Conservation (phyloP, 768 basidiomycete species). For the Sutorius australiensis region DNA sequence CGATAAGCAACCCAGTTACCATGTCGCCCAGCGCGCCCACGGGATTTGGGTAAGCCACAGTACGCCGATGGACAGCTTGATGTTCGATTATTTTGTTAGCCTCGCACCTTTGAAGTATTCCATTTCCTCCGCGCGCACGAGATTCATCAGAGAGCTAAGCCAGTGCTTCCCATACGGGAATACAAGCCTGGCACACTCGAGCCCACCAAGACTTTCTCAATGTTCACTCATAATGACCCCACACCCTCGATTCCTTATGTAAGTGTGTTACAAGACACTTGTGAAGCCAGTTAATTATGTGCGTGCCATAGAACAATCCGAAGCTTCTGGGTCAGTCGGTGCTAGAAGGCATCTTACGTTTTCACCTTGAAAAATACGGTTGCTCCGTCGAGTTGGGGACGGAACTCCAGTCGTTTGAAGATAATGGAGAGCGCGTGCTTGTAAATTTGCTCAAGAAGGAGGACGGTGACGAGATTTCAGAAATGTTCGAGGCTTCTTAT, state of each 20-base stretch:
- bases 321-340: slow-evolving; percentile 23
- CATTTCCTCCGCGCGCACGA: slow-evolving; percentile 38
- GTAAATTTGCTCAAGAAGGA: slow-evolving; percentile 32
- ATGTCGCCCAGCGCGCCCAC: slow-evolving; percentile 36
- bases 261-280: not conserved
- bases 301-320: slow-evolving; percentile 6
- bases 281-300: not conserved
- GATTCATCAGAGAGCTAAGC: slow-evolving; percentile 32
- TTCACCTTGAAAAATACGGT: slow-evolving; percentile 18
- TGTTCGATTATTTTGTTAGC: slow-evolving; percentile 4
- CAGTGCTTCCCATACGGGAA: slow-evolving; percentile 27
- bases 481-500: slow-evolving; percentile 30
- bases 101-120: slow-evolving; percentile 43
- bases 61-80: not conserved
- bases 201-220: slow-evolving; percentile 7
- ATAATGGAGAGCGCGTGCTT: slow-evolving; percentile 34
- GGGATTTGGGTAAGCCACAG: slow-evolving; percentile 36
- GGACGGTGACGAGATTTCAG: slow-evolving; percentile 23
- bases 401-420: slow-evolving; percentile 42
- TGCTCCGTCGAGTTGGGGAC: slow-evolving; percentile 42
- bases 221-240: slow-evolving; percentile 10
- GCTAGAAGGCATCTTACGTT: slow-evolving; percentile 27
- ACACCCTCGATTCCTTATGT: slow-evolving; percentile 29
- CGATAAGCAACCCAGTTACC: slow-evolving; percentile 39
- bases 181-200: slow-evolving; percentile 31